Base-by-base conservation (phyloP, 129 eudicot genomes). In the Calendula officinalis region DNA sequence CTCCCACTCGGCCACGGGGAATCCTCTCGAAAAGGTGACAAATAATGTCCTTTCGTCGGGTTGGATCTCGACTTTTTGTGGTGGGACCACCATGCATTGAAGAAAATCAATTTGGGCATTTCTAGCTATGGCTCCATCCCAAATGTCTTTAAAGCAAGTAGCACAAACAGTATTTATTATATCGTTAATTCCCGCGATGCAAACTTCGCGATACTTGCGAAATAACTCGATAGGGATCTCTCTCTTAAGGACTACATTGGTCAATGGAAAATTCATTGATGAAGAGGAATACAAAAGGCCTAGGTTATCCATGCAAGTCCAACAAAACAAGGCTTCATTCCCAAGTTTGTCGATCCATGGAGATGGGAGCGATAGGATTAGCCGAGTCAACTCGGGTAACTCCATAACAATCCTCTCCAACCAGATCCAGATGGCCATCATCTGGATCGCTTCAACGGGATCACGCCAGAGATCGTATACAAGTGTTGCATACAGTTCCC, bases 21-120 rank as follows among this genome's bases (percentile, higher is more conserved):
- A 86, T 17, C 97, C 97, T 45, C 78, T 82, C 0, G 97, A 86
- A 60, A 90, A 90, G 1, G 97, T 90, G 4, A 79, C 77, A 47
- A 84, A 88, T 80, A 88, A 69, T 39, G 86, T 80, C 72, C 87
- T 70, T 0, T 82, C 80, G 6, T 77, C 81, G 2, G 73, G 71
- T 35, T 54, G 56, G 67, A n/a, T 63, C 41, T 50, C 65, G 1
- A 4, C 33, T 3, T 43, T 45, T 22, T 39, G 39, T 33, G 62
- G 45, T 8, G 14, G 56, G 35, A 30, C 42, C 10, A 15, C 7
- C 56, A 59, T 16, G 7, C 50, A 32, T 6, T 46, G 76, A 15
- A 62, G 27, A 8, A 69, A 42, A 12, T 67, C 47, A 53, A 45
- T 42, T 12, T 75, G 69, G 4, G 67, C 54, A 7, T 72, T 72